Base-by-base conservation (phyloP, 768 basidiomycete genomes). In the Neoboletus subvelutipes region DNA sequence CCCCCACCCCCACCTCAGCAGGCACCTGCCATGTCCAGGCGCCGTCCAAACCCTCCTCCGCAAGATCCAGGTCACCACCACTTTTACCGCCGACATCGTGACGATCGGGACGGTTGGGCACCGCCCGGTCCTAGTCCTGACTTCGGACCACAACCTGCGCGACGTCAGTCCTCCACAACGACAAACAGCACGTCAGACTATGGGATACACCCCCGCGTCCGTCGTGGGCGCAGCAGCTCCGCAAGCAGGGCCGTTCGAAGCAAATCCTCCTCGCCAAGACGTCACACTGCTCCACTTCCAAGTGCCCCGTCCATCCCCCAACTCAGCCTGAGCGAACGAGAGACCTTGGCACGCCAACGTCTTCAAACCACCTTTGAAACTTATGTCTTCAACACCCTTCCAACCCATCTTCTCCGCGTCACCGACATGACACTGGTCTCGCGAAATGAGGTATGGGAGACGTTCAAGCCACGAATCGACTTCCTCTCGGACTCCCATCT, bases 361-460 rank as follows among this genome's bases (percentile, higher is more conserved):
- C 58, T 67, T 15, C 53, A 56, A 33, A 54, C 53, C 41, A 61
- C 61, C 18, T 69, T 67, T 57, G 67, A 67, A n/a, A 55, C 59
- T 9, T 63, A 68, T 28, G 55, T 68, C 39, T 65, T 63, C 56
- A 68, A 63, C 40, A 57, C 64, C n/a, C 55, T 68, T 18, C 65
- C 67, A 7, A 67, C 65, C 2, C 45, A 68, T 52, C 65, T 68
- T 31, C 39, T 68, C 18, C 65, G 67, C 29, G 28, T 64, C 28
- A 31, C 56, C 2, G 67, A 67, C 45, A 63, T 69, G 67, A 64
- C 55, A 0, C 47, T 67, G 6, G 47, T 66, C 22, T 43, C 61
- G 22, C 61, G 67, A 17, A 64, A 31, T 11, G 67, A 67, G 33
- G 29, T 64, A 28, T 66, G 59, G 57, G 66, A 68, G 31, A 46